Percentiles rank a stretch among this genome's conserved stretches.
phyloP scores from a whole-genome alignment of 2,329 filamentous ascomycete species.

The Arthrobotrys sinensis region DNA sequence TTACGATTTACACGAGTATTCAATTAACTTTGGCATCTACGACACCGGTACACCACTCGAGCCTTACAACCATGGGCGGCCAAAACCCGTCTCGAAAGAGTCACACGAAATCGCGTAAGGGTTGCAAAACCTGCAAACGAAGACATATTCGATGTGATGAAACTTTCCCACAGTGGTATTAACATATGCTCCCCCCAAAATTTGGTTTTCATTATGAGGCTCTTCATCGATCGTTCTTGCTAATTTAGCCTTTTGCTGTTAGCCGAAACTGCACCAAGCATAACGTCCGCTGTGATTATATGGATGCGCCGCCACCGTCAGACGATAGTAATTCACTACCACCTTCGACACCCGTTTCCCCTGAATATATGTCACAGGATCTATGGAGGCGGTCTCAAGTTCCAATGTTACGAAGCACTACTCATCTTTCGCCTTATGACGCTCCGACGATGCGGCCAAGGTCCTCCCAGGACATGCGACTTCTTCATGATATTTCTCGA shows the following conservation, averaged over 20 bases:
- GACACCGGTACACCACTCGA: neutral
- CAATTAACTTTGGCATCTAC: conserved; percentile 16
- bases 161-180: conserved; percentile 95
- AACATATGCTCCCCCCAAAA: conserved; percentile 51
- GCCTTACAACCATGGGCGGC: conserved; percentile 44
- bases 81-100: conserved; percentile 73
- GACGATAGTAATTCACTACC: conserved; percentile 52
- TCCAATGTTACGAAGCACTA: conserved; percentile 84
- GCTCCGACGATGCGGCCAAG: conserved; percentile 81
- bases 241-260: conserved; percentile 48
- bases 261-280: conserved; percentile 99
- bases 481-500: conserved; percentile 91
- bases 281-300: conserved; percentile 98
- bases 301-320: conserved; percentile 80
- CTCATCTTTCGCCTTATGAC: conserved; percentile 88
- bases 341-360: conserved; percentile 72
- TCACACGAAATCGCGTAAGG: conserved; percentile 99
- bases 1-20: conserved; percentile 3
- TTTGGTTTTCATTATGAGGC: conserved; percentile 43
- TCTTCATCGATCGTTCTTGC: conserved; percentile 48
- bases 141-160: conserved; percentile 98
- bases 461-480: conserved; percentile 82
- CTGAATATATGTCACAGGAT: conserved; percentile 88
- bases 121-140: conserved; percentile 97
- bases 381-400: conserved; percentile 83